Conservation (phyloP, 495 filamentous ascomycete species). For the Aspergillus baeticus region DNA sequence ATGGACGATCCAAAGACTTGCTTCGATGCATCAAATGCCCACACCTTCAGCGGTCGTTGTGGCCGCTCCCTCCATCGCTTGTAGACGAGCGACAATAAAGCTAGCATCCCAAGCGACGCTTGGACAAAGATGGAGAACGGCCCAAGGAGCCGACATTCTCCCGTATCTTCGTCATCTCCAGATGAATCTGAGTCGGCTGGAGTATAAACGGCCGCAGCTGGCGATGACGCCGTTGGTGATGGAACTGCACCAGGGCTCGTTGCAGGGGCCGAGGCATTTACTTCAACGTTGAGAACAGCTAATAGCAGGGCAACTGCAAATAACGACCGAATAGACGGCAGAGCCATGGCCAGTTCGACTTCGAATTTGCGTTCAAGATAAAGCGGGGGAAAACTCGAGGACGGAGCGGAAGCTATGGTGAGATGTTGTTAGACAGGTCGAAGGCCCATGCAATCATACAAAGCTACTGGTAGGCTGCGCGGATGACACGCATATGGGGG, state of each 20-base stretch:
- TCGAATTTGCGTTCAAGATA: neutral
- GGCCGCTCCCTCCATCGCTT: constrained; percentile 92
- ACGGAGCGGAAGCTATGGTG: neutral
- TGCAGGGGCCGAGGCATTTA: constrained; percentile 9
- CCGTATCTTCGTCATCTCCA: constrained; percentile 42
- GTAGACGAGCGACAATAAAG: constrained; percentile 81
- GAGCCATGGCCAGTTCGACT: constrained; percentile 9
- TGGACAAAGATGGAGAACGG: constrained; percentile 88
- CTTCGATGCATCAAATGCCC: constrained; percentile 96
- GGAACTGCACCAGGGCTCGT: constrained; percentile 7
- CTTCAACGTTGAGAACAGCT: constrained; percentile 11
- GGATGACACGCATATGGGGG: constrained; percentile 13
- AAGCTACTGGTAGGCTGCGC: constrained; percentile 4
- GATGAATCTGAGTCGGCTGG: constrained; percentile 17
- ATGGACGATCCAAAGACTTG: constrained; percentile 94
- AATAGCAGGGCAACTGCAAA: constrained; percentile 5
- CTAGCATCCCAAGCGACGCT: constrained; percentile 78
- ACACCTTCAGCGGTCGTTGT: constrained; percentile 88
- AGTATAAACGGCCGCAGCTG: constrained; percentile 12
- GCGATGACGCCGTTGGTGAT: constrained; percentile 14
- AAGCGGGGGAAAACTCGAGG: neutral
- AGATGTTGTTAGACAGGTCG: neutral
- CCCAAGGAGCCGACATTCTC: constrained; percentile 80
- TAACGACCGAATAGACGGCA: neutral
- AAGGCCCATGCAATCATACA: constrained; percentile 5